Base-by-base conservation (phyloP, 2,329 filamentous ascomycete species). In the Aspergillus arachidicola region DNA sequence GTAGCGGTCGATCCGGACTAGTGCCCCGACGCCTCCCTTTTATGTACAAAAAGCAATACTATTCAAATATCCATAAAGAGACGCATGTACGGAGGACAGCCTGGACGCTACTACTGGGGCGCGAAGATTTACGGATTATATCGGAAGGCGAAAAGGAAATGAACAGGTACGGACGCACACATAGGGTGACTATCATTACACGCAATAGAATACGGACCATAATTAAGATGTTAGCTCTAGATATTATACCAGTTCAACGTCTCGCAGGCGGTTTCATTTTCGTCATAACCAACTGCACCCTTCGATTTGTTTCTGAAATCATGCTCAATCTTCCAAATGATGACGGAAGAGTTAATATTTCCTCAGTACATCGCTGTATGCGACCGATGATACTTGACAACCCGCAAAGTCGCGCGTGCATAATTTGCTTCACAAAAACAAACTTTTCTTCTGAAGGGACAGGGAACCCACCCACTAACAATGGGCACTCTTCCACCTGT, bases 301-400 rank as follows among this genome's bases (percentile, higher is more conserved):
- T 64, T 45, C 68, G 65, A 63, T 76, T 73, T 7, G 71, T 76
- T 57, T 75, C 74, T 63, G 70, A 70, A 26, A 75, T 73, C 73
- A 77, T 73, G 5, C 69, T 58, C 43, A 74, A 38, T 32, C 68
- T 67, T 11, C 73, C 73, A 2, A 62, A 59, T 4, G 72, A 69
- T 4, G 68, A 64, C 0, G 68, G 67, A 2, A 61, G 59, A 2
- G 66, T 56, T 32, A 71, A 48, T 28, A 68, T 61, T 41, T 74
- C 68, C 54, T 75, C 71, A 53, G 69, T 71, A 45, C 69, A 73
- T 4, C 63, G 54, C 14, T 68, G 66, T 46, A 77, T 75, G 0
- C 68, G 68, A 10, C 70, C 68, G 36, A 76, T 66, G 1, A 67
- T 70, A 21, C 66, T 57, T 19, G 73, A 62, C 60, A 77, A 60